Percentiles rank a stretch among this genome's conserved stretches.
Conservation (phyloP, 208 protist species). For the Wallacemonas sp. region DNA sequence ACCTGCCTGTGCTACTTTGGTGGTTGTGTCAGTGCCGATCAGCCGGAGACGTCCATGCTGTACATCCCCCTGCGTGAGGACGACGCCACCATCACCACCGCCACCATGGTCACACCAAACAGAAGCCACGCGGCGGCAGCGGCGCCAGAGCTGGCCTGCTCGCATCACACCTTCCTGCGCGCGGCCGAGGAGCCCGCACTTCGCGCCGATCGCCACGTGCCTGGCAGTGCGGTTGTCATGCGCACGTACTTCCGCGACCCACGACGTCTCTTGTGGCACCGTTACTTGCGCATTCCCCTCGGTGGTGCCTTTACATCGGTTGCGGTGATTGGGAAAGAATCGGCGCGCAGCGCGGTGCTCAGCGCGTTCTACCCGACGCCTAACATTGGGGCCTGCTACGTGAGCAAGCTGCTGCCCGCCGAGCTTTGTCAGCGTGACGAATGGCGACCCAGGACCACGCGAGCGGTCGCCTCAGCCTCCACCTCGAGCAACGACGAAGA, state of each 20-base stretch:
- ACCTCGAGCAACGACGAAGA: background rate
- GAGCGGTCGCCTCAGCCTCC: background rate
- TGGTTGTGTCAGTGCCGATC: slow-evolving; percentile 37
- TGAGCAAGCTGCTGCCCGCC: slow-evolving; percentile 29
- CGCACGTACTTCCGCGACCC: slow-evolving; percentile 34
- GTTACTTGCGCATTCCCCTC: slow-evolving; percentile 47
- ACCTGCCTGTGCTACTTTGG: slow-evolving; percentile 54
- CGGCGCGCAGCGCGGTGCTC: slow-evolving; percentile 42
- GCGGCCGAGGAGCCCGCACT: too few relatives aligned
- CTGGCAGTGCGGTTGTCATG: background rate
- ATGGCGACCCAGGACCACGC: background rate
- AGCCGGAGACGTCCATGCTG: slow-evolving; percentile 52
- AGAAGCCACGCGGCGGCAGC: too few relatives aligned
- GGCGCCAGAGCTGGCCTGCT: too few relatives aligned
- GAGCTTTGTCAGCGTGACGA: slow-evolving; percentile 22
- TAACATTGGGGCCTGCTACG: slow-evolving; percentile 52
- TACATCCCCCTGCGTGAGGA: slow-evolving; percentile 38
- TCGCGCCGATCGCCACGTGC: too few relatives aligned
- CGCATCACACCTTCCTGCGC: too few relatives aligned
- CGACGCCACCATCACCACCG: background rate
- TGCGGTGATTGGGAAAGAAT: slow-evolving; percentile 25
- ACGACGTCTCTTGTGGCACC: slow-evolving; percentile 35
- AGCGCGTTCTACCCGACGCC: slow-evolving; percentile 48
- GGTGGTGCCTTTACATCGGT: slow-evolving; percentile 54
- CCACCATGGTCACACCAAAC: background rate